Base-by-base conservation (phyloP, 768 basidiomycete genomes). In the Tulasnella sp. region DNA sequence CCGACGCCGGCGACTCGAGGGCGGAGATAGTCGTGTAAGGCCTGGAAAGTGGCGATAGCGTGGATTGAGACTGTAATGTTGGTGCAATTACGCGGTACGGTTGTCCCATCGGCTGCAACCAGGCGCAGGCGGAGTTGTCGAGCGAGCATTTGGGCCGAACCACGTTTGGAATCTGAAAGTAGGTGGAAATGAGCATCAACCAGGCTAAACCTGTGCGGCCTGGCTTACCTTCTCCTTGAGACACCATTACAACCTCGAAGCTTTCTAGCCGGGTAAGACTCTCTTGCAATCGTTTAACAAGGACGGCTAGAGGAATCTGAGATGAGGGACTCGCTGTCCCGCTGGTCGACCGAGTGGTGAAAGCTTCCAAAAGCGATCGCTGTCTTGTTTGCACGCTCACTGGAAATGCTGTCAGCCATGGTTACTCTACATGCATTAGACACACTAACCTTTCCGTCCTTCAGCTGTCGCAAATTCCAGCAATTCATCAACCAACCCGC, bases 51-150 rank as follows among this genome's bases (percentile, higher is more conserved):
- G 1, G 98, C 97, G 82, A 99, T 98, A 8, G 97, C 97, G 84
- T 99, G 97, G 81, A 99, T 99, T 9, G 97, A 98, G 31, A 99
- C 95, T 54, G 96, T 95, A 84, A 99, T 94, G 83, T 95, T 96
- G 22, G 84, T 84, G 77, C 86, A 87, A 84, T 93, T 93, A 78
- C 93, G 92, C 24, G 98, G 97, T 31, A 97, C 90, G 82, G 96
- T 96, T 0, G 94, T 91, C 46, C 94, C 95, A 77, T 98, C 96
- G 14, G 93, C 93, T 0, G 96, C 96, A n/a, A 95, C 89, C 22
- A 99, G 87, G 31, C 95, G 93, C 18, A 99, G 90, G 14, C 96
- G 93, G 72, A 99, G 87, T 83, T 97, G 96, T 37, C 97, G 92
- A 9, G 95, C 96, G n/a, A 99, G 90, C 81, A 97, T 88, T 0